Percentiles rank a stretch among this genome's conserved stretches.
phyloP scores from a whole-genome alignment of 106 monocot species.

The Iris macrosiphon region DNA sequence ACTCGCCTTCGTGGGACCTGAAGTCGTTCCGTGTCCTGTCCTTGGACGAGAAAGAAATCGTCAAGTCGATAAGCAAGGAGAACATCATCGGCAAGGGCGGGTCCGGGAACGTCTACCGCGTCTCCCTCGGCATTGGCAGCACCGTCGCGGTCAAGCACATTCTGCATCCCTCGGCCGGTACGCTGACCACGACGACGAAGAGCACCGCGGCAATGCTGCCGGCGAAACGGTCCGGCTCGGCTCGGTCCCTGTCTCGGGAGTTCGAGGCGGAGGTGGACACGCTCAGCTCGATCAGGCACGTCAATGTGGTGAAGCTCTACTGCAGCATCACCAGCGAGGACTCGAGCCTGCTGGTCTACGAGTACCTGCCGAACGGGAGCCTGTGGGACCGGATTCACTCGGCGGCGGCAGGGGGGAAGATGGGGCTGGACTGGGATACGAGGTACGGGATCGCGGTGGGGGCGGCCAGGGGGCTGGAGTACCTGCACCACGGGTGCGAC shows the following conservation, averaged over 20 bases:
- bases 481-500: slow-evolving; percentile 78
- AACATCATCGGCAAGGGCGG: slow-evolving; percentile 86
- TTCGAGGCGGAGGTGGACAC: slow-evolving; percentile 46
- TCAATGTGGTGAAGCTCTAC: slow-evolving; percentile 60
- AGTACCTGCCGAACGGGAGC: slow-evolving; percentile 52
- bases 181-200: not conserved
- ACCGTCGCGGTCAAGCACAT: slow-evolving; percentile 87
- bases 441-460: slow-evolving; percentile 61
- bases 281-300: slow-evolving; percentile 47
- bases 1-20: slow-evolving; percentile 55
- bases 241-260: slow-evolving; percentile 9
- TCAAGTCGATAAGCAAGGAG: slow-evolving; percentile 45
- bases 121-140: slow-evolving; percentile 25
- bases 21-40: slow-evolving; percentile 69
- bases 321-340: slow-evolving; percentile 62
- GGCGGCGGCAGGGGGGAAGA: not conserved
- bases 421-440: slow-evolving; percentile 23
- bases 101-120: slow-evolving; percentile 91
- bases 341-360: slow-evolving; percentile 45
- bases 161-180: not conserved
- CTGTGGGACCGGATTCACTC: slow-evolving; percentile 51
- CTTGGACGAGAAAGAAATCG: slow-evolving; percentile 72
- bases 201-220: slow-evolving; percentile 25
- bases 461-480: slow-evolving; percentile 62
- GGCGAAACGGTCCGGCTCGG: slow-evolving; percentile 8